phyloP scores from a whole-genome alignment of 495 filamentous ascomycete genomes.

The Articulospora tetracladia region DNA sequence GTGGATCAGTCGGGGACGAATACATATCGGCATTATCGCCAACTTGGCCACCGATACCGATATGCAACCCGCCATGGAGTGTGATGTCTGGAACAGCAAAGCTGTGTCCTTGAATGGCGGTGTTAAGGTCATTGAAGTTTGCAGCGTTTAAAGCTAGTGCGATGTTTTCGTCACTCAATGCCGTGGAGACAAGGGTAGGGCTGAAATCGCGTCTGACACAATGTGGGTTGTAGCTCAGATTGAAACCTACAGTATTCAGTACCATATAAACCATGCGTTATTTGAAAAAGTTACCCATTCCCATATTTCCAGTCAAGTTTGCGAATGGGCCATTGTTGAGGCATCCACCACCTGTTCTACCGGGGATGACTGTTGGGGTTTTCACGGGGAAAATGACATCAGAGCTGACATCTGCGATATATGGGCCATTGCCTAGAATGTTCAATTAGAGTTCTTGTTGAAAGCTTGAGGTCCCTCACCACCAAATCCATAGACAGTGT shows the following conservation, averaged over 20 bases:
- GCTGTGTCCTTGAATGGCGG: slow-evolving; percentile 20
- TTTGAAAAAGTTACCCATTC: slow-evolving; percentile 29
- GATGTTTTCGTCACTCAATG: slow-evolving; percentile 7
- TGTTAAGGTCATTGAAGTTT: slow-evolving; percentile 19
- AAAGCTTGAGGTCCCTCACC: too few relatives aligned
- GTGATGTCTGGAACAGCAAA: slow-evolving; percentile 14
- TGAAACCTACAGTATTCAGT: too few relatives aligned
- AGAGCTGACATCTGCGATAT: too few relatives aligned
- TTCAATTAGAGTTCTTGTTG: too few relatives aligned
- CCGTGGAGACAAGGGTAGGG: slow-evolving; percentile 15
- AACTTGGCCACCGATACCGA: slow-evolving; percentile 24
- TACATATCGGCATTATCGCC: slow-evolving; percentile 31
- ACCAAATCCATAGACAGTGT: slow-evolving; percentile 29
- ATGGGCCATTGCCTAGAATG: slow-evolving; percentile 48
- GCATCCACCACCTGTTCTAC: slow-evolving; percentile 27
- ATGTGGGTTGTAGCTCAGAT: slow-evolving; percentile 29
- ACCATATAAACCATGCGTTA: too few relatives aligned
- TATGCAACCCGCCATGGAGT: slow-evolving; percentile 23
- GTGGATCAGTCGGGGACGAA: slow-evolving; percentile 37
- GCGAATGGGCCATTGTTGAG: slow-evolving; percentile 35
- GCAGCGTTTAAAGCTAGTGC: slow-evolving; percentile 13
- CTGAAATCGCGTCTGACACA: slow-evolving; percentile 34
- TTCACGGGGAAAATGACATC: too few relatives aligned
- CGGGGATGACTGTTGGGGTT: too few relatives aligned
- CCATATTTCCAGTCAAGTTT: slow-evolving; percentile 27